Evolutionary conservation across 2,329 filamentous ascomycete genomes (phyloP).

Genomic region (Aureobasidium uvarum): DNA sequence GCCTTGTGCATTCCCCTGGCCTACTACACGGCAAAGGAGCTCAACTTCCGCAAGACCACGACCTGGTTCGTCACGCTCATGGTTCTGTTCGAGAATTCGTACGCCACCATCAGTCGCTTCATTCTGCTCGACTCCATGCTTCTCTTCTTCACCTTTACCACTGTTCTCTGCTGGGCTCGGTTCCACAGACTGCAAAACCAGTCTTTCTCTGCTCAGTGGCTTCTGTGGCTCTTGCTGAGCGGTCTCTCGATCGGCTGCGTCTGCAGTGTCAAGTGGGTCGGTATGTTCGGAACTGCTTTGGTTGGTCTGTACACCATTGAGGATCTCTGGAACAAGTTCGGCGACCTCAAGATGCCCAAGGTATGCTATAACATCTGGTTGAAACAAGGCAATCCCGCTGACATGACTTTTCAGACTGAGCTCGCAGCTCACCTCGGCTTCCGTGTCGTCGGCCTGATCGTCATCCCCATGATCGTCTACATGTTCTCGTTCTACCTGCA

Average conservation of each 20-base stretch:
- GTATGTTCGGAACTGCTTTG: slow-evolving; percentile 89
- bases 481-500: slow-evolving; percentile 94
- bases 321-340: slow-evolving; percentile 98
- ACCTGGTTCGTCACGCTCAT: slow-evolving; percentile 96
- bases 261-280: slow-evolving; percentile 97
- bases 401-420: slow-evolving; percentile 45
- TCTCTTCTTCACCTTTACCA: slow-evolving; percentile 97
- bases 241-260: slow-evolving; percentile 96
- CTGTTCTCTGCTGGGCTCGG: slow-evolving; percentile 93
- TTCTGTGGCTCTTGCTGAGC: slow-evolving; percentile 88
- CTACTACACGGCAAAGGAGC: slow-evolving; percentile 89
- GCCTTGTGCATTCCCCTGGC: slow-evolving; percentile 89
- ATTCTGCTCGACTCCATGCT: slow-evolving; percentile 99
- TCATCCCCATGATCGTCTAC: slow-evolving; percentile 88
- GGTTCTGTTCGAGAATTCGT: slow-evolving; percentile 98
- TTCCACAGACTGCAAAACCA: slow-evolving; percentile 86
- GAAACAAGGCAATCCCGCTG: neutral
- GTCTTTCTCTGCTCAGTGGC: slow-evolving; percentile 91
- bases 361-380: slow-evolving; percentile 46
- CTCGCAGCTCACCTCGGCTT: slow-evolving; percentile 76
- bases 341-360: slow-evolving; percentile 85
- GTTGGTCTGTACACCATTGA: slow-evolving; percentile 95
- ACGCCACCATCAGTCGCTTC: slow-evolving; percentile 97
- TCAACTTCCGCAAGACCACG: slow-evolving; percentile 79
- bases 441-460: slow-evolving; percentile 80